A percentile compares a stretch with the other conserved stretches of the same genome.
Conservation (phyloP, 345 rosid genomes). For the Jatropha curcas region DNA sequence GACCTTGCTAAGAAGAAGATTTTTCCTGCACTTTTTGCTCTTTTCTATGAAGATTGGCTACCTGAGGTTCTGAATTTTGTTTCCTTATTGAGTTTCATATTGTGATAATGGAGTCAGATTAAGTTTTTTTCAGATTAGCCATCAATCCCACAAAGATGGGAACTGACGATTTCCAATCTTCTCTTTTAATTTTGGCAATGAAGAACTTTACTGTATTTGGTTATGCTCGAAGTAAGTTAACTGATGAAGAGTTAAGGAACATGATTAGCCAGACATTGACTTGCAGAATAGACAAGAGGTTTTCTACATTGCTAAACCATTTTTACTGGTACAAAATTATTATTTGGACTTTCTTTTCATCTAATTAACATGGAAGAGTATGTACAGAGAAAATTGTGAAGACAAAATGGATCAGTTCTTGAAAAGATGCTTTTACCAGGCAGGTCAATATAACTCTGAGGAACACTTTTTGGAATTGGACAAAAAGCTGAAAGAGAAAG, state of each 20-base stretch:
- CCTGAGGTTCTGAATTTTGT: conserved; percentile 46
- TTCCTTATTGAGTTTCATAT: conserved; percentile 5
- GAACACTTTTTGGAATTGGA: conserved; percentile 67
- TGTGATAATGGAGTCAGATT: not conserved
- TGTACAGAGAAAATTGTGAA: conserved; percentile 71
- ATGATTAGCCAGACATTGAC: conserved; percentile 76
- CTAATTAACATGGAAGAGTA: not conserved
- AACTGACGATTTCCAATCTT: conserved; percentile 13
- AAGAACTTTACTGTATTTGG: conserved; percentile 73
- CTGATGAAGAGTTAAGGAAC: conserved; percentile 73
- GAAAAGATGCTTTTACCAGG: conserved; percentile 77
- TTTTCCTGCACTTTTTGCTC: conserved; percentile 90
- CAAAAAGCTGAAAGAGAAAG: conserved; percentile 74
- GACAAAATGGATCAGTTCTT: conserved; percentile 84
- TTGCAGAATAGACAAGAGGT: conserved; percentile 68
- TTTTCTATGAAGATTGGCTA: conserved; percentile 77
- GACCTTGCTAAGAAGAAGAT: conserved; percentile 94
- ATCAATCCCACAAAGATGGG: not conserved
- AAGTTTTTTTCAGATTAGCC: not conserved
- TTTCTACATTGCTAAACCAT: not conserved
- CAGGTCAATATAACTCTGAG: conserved; percentile 78
- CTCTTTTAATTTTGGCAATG: conserved; percentile 10
- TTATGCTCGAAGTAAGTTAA: conserved; percentile 72
- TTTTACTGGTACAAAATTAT: not conserved
- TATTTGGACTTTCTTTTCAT: not conserved